Conservation (phyloP, 371 early-diverging fungal species). For the Mortierella sp. region DNA sequence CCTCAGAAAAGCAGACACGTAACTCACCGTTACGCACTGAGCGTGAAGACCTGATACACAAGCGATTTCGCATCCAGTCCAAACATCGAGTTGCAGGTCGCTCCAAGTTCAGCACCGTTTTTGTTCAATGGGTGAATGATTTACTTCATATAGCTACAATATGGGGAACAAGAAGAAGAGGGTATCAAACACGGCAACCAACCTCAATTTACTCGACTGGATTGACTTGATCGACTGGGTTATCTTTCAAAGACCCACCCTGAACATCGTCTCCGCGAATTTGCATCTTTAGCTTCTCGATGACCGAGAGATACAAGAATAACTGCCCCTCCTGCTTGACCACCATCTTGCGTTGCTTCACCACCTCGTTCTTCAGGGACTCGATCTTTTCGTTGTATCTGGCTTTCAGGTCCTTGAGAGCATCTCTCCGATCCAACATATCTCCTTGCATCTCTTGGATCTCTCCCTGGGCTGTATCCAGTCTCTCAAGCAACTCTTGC, state of each 20-base stretch:
- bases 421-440: slow-evolving; percentile 31
- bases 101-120: too few relatives aligned
- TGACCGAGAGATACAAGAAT: slow-evolving; percentile 38
- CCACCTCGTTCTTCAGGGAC: slow-evolving; percentile 6
- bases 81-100: too few relatives aligned
- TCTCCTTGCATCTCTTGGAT: slow-evolving; percentile 23
- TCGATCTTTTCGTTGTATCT: slow-evolving; percentile 20
- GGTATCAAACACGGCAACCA: too few relatives aligned
- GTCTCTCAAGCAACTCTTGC: slow-evolving; percentile 8
- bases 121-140: too few relatives aligned
- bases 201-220: too few relatives aligned
- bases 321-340: slow-evolving; percentile 32
- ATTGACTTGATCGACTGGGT: not conserved
- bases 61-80: too few relatives aligned
- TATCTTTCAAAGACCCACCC: not conserved
- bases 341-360: slow-evolving; percentile 19
- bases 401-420: slow-evolving; percentile 16
- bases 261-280: slow-evolving; percentile 7
- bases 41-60: too few relatives aligned
- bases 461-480: slow-evolving; percentile 5
- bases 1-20: too few relatives aligned
- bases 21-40: too few relatives aligned
- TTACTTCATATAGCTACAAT: too few relatives aligned
- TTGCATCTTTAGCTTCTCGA: slow-evolving; percentile 37
- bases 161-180: too few relatives aligned